Evolutionary conservation across 148 eudicot genomes (phyloP).

Genomic region (Nyssa sinensis): DNA sequence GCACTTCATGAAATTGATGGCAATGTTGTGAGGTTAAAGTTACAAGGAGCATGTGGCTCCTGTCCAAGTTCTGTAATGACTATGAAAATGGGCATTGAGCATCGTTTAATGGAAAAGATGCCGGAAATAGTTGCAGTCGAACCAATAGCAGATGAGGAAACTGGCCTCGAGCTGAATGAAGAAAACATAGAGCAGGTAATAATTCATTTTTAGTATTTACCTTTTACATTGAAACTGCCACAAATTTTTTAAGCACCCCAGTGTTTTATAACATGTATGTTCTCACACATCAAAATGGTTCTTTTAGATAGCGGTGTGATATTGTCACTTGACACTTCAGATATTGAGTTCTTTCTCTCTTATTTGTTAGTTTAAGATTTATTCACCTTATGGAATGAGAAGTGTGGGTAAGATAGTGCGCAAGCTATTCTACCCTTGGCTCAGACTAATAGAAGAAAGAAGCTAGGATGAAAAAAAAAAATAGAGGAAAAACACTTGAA

Average conservation of each 20-base stretch:
- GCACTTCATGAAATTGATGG: slow-evolving; percentile 93
- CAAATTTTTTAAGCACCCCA: neutral
- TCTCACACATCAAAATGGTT: neutral
- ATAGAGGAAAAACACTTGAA: too few relatives aligned
- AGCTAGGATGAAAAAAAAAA: too few relatives aligned
- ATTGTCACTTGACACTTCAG: neutral
- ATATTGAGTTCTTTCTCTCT: too few relatives aligned
- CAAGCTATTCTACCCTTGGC: too few relatives aligned
- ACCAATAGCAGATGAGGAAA: slow-evolving; percentile 82
- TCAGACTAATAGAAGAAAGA: too few relatives aligned
- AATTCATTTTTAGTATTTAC: neutral
- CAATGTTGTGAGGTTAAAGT: slow-evolving; percentile 68
- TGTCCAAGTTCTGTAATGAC: slow-evolving; percentile 88
- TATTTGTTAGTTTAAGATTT: too few relatives aligned
- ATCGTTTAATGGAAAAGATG: slow-evolving; percentile 85
- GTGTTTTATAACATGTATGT: neutral
- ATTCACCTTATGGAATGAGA: too few relatives aligned
- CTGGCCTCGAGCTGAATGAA: slow-evolving; percentile 90
- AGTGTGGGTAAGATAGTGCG: too few relatives aligned
- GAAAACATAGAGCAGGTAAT: slow-evolving; percentile 92
- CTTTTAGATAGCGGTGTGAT: neutral
- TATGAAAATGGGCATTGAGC: slow-evolving; percentile 94
- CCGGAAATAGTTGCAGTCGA: slow-evolving; percentile 94
- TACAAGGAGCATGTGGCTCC: slow-evolving; percentile 96
- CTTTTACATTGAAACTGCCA: neutral